Evolutionary conservation across 208 protist genomes (phyloP), one percentile per base, ranked within the genome.

Genomic region (Phytomonas sp.): DNA sequence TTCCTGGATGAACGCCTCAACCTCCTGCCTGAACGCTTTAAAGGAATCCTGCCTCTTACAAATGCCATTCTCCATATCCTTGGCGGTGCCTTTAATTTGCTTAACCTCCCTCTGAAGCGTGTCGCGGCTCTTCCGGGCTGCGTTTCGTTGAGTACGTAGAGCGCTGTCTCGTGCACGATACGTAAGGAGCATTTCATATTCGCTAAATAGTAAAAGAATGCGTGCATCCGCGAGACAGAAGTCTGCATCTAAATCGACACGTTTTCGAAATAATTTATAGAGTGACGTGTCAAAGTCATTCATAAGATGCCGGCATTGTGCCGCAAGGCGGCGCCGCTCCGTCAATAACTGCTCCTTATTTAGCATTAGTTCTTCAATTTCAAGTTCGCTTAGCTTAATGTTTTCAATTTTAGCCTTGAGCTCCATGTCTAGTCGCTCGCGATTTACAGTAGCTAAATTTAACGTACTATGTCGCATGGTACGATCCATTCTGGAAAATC

Each of bases 121-220:
- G 30, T 90, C 77, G 45, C 95, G 89, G 29, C 89, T 83, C 14
- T 67, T 65, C 59, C 80, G 72, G n/a, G 85, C 79, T 2, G 75
- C 61, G 10, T 81, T 65, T n/a, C 96, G 74, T 45, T 91, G 85
- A 37, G 56, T 32, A 16, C 79, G 78, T 19, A 98, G 78, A 40
- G 80, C 86, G 31, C 82, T 76, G 62, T 98, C 97, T 23, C 87
- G 81, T 19, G 92, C 84, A n/a, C 97, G 92, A 79, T 96, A 98
- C 16, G 97, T 88, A 26, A 96, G 91, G 16, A 98, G 76, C 42
- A 99, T 85, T 65, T 96, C 68, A 33, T 98, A 94, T 83, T 99
- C 98, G 70, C 95, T 76, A 70, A 96, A 97, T 5, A 98, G 82
- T 11, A 98, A 69, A 31, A 99, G 82, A 16, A 98, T 78, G 29